Conservation (phyloP, 805 yeast species). For the Starmerella apicola region DNA sequence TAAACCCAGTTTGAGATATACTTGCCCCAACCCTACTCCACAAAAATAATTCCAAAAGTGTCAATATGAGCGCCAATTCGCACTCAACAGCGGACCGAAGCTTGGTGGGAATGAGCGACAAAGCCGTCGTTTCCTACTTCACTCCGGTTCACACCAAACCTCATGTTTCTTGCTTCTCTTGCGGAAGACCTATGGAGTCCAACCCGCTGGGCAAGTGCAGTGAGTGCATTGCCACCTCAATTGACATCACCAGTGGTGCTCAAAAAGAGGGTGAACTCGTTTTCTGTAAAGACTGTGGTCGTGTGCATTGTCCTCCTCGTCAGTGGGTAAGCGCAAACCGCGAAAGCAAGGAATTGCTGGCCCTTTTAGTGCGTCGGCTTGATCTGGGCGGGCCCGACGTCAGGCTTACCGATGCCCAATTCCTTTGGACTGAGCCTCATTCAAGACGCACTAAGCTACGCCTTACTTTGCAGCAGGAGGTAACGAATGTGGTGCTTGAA, state of each 20-base stretch:
- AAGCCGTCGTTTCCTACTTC: slow-evolving; percentile 21
- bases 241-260: slow-evolving; percentile 80
- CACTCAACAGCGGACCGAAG: no score
- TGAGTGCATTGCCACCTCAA: slow-evolving; percentile 84
- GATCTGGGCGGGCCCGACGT: slow-evolving; percentile 65
- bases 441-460: slow-evolving; percentile 87
- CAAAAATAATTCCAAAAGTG: no score
- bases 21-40: no score
- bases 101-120: not conserved
- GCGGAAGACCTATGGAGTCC: slow-evolving; percentile 95
- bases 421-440: slow-evolving; percentile 99
- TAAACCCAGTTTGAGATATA: no score
- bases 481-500: slow-evolving; percentile 79
- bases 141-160: slow-evolving; percentile 39
- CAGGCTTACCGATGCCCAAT: slow-evolving; percentile 81
- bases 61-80: no score
- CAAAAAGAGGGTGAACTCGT: slow-evolving; percentile 74
- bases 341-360: slow-evolving; percentile 79
- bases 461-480: slow-evolving; percentile 93
- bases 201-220: slow-evolving; percentile 89
- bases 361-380: slow-evolving; percentile 71
- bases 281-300: slow-evolving; percentile 91
- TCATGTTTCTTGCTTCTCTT: slow-evolving; percentile 84
- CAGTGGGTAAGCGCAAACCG: slow-evolving; percentile 85
- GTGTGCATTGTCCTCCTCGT: slow-evolving; percentile 82